Evolutionary conservation across 306 rosid species (phyloP), one percentile per base, ranked within the genome.

Genomic region (Cercis canadensis): DNA sequence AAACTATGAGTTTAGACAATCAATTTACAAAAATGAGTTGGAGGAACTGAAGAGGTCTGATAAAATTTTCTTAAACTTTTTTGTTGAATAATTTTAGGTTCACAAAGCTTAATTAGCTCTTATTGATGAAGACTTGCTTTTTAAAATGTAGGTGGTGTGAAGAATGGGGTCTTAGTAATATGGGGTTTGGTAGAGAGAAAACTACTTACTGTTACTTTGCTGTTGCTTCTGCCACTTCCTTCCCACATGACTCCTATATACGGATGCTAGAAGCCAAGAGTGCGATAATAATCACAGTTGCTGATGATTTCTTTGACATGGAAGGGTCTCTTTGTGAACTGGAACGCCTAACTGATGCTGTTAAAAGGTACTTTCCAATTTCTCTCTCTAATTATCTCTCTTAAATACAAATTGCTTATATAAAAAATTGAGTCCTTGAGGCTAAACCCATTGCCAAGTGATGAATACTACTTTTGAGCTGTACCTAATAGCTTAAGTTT

Each of bases 101-200:
- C 29, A 24, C 29, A 24, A 24, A 24, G 29, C 29, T 24, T 37
- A 37, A 5, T 37, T 37, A 37, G 10, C 43, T 10, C 50, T 44
- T 44, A 11, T 13, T 13, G 29, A 24, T 24, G 29, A 24, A 1
- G 29, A 3, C 3, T 24, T 24, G 29, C 29, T 24, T 24, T 3
- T 24, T 24, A 24, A 44, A 44, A 44, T 44, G 10, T 13, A 73
- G 83, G 73, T 81, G 86, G 86, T 47, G 65, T 2, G 67, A 62
- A 19, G 76, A 62, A 6, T 31, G 24, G 67, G 85, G 82, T 36
- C 77, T 81, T 21, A 15, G 6, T 43, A 19, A 68, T 5, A 67
- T 81, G 67, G 82, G 77, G 31, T 81, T 81, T 57, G 82, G 66
- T 4, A 33, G 86, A 62, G 76, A 81, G 70, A 81, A 81, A 73